Percentiles rank a stretch among this genome's conserved stretches.
These are phyloP conservation scores for Solanum chaucha DNA, from an alignment of 257 asterid species.

Conservation along the genomic window DNA sequence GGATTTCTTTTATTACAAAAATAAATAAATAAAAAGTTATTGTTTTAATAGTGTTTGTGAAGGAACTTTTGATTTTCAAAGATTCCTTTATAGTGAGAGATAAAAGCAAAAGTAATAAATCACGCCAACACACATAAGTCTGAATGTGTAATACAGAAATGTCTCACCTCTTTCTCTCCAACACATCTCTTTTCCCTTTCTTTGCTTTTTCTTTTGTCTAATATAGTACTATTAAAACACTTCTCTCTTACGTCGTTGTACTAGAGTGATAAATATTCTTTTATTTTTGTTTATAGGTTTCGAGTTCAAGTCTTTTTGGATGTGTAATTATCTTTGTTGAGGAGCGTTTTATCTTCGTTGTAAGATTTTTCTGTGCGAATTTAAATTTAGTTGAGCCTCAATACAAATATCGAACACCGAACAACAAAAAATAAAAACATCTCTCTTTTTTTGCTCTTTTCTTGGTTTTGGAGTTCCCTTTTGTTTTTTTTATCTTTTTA, in stretches of 20 bases:
- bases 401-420: background rate
- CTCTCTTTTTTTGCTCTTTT: background rate
- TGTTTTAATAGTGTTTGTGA: background rate
- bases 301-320: no score
- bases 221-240: background rate
- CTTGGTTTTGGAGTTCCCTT: slow-evolving; percentile 3
- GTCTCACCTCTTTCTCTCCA: slow-evolving; percentile 2
- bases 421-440: background rate
- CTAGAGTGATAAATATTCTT: background rate
- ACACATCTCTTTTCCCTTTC: slow-evolving; percentile 47
- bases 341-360: background rate
- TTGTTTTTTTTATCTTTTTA: slow-evolving; percentile 6
- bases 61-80: slow-evolving; percentile 42
- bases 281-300: background rate
- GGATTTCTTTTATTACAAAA: background rate
- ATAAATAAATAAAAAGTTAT: background rate
- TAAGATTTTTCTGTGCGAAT: fast-evolving
- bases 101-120: slow-evolving; percentile 54
- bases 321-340: no score
- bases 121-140: slow-evolving; percentile 32
- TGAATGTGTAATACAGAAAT: slow-evolving; percentile 3
- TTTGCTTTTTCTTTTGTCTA: slow-evolving; percentile 15
- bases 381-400: fast-evolving
- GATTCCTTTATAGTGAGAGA: slow-evolving; percentile 44
- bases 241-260: background rate